Evolutionary conservation across 805 yeast genomes (phyloP), one percentile per base, ranked within the genome.

Genomic region (Clavispora carvajalis): DNA sequence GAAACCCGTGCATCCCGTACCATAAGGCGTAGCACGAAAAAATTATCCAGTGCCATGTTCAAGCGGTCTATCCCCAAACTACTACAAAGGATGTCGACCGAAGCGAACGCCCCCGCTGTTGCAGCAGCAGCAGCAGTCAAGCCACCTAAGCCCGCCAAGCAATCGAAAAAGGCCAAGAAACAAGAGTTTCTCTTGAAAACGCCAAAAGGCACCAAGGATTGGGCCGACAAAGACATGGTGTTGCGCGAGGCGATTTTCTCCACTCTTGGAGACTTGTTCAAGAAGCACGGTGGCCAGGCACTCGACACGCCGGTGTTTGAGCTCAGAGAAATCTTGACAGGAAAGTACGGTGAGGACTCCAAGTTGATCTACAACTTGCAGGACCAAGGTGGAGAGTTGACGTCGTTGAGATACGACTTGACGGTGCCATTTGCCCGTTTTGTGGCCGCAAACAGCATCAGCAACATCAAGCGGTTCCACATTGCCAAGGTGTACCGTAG

Each of bases 261-360:
- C 38, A 76, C 88, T 8, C 66, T 93, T 46, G 77, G 90, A 12
- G 55, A 68, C 2, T 65, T 93, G 37, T 93, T 93, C 76, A 85
- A 89, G 64, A 83, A 89, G 54, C 99, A 93, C 64, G 99, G 99
- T 47, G 99, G 95, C 65, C 96, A 89, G 24, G 91, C 99, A 31
- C 88, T 93, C 49, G 99, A 93, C 62, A 93, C 99, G 2, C 99
- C 99, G 6, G 99, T 93, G 4, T 93, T 93, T 55, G 99, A 93
- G 65, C 74, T 91, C 51, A 79, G 96, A 53, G 99, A 93, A 63
- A 93, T 93, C 53, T 76, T 93, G 43, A 81, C 97, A 19, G 99
- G 99, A 36, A 93, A 93, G 62, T 93, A 93, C 63, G 99, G 99
- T 61, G 99, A 93, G 68, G 99, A 93, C 62, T 90, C 97, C 23